Evolutionary conservation across 2,329 filamentous ascomycete species (phyloP).

Genomic region (Mycocentrospora acerina): DNA sequence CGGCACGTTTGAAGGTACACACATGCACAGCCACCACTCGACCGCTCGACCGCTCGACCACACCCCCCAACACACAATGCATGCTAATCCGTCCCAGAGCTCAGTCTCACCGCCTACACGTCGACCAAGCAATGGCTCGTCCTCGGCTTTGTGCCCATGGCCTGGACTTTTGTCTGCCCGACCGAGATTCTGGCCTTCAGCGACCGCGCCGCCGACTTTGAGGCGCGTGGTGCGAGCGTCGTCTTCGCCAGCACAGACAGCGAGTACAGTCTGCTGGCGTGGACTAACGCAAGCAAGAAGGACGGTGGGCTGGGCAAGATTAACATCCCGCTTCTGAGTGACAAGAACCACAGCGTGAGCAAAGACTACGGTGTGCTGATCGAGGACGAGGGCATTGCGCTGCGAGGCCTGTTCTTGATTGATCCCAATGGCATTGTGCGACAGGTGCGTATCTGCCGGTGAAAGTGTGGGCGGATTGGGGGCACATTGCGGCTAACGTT

Average conservation of each 20-base stretch:
- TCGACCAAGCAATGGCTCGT: conserved; percentile 59
- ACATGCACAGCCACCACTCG: not conserved
- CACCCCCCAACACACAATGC: conserved; percentile 1
- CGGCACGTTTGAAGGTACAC: conserved; percentile 43
- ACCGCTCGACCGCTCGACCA: no score
- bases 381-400: conserved; percentile 64
- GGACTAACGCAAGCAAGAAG: conserved; percentile 59
- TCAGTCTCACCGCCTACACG: conserved; percentile 43
- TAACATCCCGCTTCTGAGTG: conserved; percentile 62
- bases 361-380: conserved; percentile 65
- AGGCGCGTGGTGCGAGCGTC: conserved; percentile 59
- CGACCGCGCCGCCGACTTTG: conserved; percentile 62
- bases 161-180: conserved; percentile 69
- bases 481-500: no score
- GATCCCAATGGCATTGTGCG: conserved; percentile 63
- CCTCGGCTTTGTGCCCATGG: conserved; percentile 67
- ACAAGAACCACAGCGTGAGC: conserved; percentile 62
- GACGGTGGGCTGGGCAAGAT: conserved; percentile 64
- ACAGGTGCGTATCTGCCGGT: conserved; percentile 38
- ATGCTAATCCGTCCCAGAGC: conserved; percentile 27
- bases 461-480: no score
- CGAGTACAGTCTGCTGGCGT: conserved; percentile 60
- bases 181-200: conserved; percentile 67
- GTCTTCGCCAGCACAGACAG: conserved; percentile 64
- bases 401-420: conserved; percentile 66